phyloP scores from a whole-genome alignment of 371 early-diverging fungal genomes.

The Lichtheimia ramosa region DNA sequence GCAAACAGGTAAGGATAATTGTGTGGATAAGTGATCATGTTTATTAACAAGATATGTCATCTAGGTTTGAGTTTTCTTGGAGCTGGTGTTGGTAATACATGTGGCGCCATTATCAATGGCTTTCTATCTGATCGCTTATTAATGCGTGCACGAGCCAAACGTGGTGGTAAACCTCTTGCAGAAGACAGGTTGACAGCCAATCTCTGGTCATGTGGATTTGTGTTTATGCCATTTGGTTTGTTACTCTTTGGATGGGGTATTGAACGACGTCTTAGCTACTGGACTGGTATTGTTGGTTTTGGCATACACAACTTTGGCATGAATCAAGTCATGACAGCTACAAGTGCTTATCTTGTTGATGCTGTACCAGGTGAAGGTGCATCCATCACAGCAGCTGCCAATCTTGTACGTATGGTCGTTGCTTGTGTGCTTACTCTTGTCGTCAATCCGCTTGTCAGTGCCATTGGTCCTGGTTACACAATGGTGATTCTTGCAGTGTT shows the following conservation, averaged over 20 bases:
- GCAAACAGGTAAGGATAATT: slow-evolving; percentile 23
- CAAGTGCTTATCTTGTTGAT: slow-evolving; percentile 47
- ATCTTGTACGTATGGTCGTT: slow-evolving; percentile 41
- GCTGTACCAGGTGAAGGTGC: slow-evolving; percentile 45
- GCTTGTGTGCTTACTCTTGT: slow-evolving; percentile 38
- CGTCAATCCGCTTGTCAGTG: slow-evolving; percentile 23
- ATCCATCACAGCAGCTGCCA: slow-evolving; percentile 45
- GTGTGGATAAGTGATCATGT: too few relatives aligned
- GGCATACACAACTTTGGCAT: slow-evolving; percentile 35
- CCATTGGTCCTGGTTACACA: slow-evolving; percentile 27
- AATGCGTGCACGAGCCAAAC: slow-evolving; percentile 21
- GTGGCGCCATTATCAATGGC: slow-evolving; percentile 33
- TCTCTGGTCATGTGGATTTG: slow-evolving; percentile 32
- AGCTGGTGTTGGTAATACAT: slow-evolving; percentile 46
- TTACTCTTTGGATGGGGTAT: slow-evolving; percentile 52
- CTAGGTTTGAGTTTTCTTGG: slow-evolving; percentile 38
- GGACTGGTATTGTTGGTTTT: slow-evolving; percentile 43
- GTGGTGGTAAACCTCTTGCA: slow-evolving; percentile 19
- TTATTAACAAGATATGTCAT: background rate
- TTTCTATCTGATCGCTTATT: slow-evolving; percentile 25
- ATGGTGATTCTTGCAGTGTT: slow-evolving; percentile 24
- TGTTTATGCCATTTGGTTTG: slow-evolving; percentile 43
- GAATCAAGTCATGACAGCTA: slow-evolving; percentile 29
- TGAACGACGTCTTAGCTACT: slow-evolving; percentile 33
- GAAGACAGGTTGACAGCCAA: slow-evolving; percentile 29